phyloP scores from a whole-genome alignment of 495 filamentous ascomycete species.

The Saxophila tyrrhenica region DNA sequence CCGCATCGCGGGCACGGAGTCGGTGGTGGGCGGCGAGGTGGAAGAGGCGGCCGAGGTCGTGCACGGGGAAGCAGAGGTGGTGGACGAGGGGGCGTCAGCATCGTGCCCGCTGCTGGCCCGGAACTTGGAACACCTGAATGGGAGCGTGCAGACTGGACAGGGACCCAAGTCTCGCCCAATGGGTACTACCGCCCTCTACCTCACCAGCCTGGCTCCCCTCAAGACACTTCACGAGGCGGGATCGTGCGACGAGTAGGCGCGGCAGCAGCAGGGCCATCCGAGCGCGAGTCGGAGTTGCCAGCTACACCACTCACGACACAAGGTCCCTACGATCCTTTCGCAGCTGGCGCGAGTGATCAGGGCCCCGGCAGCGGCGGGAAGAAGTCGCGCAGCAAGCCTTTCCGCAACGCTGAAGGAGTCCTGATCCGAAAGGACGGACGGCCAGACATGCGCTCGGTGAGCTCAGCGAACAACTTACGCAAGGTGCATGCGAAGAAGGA shows the following conservation, averaged over 20 bases:
- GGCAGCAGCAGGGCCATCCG: not conserved
- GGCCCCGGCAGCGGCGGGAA: constrained; percentile 13
- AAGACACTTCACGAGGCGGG: not conserved
- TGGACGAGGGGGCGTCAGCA: constrained; percentile 1
- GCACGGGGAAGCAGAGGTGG: constrained; percentile 22
- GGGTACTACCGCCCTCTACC: constrained; percentile 22
- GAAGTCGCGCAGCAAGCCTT: constrained; percentile 32
- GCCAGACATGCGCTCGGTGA: constrained; percentile 32
- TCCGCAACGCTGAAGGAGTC: constrained; percentile 32
- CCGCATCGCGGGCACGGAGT: constrained; percentile 1
- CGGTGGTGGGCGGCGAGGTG: constrained; percentile 12
- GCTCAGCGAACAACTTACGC: constrained; percentile 30
- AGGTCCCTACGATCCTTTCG: constrained; percentile 4
- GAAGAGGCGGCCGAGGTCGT: constrained; percentile 16
- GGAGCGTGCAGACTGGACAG: constrained; percentile 25
- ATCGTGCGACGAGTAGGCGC: not conserved
- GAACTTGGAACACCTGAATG: constrained; percentile 26
- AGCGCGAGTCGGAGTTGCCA: constrained; percentile 3
- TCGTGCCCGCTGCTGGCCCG: no score
- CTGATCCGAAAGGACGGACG: constrained; percentile 35
- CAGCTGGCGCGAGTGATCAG: not conserved
- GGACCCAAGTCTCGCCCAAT: constrained; percentile 22
- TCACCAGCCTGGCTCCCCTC: not conserved
- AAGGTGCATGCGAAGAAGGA: constrained; percentile 34
- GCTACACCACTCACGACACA: not conserved